Percentiles rank a stretch among this genome's conserved stretches.
Conservation (phyloP, 495 filamentous ascomycete species). For the Rhizodiscina lignyota region DNA sequence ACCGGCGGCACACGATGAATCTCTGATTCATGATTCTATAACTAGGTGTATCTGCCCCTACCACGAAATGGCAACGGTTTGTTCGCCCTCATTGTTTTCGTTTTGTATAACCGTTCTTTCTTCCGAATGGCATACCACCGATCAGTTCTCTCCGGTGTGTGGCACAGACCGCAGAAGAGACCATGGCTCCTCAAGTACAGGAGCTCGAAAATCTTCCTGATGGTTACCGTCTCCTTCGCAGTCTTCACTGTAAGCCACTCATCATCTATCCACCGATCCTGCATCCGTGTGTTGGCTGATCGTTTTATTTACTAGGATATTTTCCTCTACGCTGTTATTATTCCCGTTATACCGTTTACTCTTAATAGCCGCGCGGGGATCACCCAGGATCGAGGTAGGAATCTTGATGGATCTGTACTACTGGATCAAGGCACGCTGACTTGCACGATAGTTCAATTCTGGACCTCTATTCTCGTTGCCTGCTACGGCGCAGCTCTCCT, state of each 20-base stretch:
- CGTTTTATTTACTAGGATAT: constrained; percentile 42
- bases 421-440: constrained; percentile 2
- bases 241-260: background rate
- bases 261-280: background rate
- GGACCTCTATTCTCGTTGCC: constrained; percentile 64
- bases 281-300: too few species aligned
- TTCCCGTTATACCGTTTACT: constrained; percentile 75
- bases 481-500: constrained; percentile 65
- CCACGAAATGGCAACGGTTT: too few species aligned
- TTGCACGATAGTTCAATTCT: constrained; percentile 37
- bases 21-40: too few species aligned
- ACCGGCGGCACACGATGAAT: too few species aligned
- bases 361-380: constrained; percentile 44
- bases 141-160: too few species aligned
- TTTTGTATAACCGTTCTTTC: too few species aligned
- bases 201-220: background rate
- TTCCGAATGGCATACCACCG: too few species aligned
- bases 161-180: too few species aligned
- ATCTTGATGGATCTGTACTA: background rate
- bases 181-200: background rate
- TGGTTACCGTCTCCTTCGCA: background rate
- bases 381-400: constrained; percentile 29
- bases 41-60: too few species aligned
- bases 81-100: too few species aligned
- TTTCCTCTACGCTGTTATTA: constrained; percentile 65